Base-by-base conservation (phyloP, 108 stramenopile genomes). In the Discostella stelligeroides region DNA sequence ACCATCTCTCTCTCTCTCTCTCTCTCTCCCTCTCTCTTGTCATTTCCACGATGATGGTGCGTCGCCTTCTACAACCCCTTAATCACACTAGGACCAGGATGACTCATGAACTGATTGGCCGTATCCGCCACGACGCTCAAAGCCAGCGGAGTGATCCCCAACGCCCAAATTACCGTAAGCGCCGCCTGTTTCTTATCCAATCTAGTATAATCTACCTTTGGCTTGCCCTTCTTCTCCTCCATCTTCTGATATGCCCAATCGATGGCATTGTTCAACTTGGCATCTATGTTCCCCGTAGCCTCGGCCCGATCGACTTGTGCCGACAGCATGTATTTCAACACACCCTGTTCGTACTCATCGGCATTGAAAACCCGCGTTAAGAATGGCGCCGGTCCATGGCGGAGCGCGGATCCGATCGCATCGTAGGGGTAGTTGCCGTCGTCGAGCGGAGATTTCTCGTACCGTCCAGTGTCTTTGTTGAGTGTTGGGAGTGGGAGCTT, bases 201-300 rank as follows among this genome's bases (percentile, higher is more conserved):
- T 17, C 41, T 24, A 2, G 81, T 82, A 56, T 87, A 87, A 60
- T 87, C 86, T 30, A 80, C 64, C 71, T 81, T 81, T 10, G 69
- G 69, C 57, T 84, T 84, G 11, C 75, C 87, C 21, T 66, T 75
- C 42, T 54, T 54, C 70, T 82, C 80, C 46, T 79, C 83, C 76
- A 82, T 72, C 60, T 88, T 82, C 55, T 86, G 81, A 59, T 82
- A 91, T 18, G 84, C 79, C 89, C 89, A 90, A 70, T 88, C 87
- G 38, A 73, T 27, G 10, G 81, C 72, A 65, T 86, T 86, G 50
- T 83, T 77, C 49, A 85, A 68, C 41, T 87, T 82, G 23, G 86
- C 86, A 62, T 87, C 86, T 17, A 81, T 80, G 46, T 87, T 87
- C 0, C 86, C 86, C 17, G 70, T 71, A 0, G 86, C 86, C 63